Percentiles rank a stretch among this genome's conserved stretches.
These are phyloP conservation scores for Borovskyia barvae DNA, from an alignment of 208 protist genomes.

Conservation along the genomic window DNA sequence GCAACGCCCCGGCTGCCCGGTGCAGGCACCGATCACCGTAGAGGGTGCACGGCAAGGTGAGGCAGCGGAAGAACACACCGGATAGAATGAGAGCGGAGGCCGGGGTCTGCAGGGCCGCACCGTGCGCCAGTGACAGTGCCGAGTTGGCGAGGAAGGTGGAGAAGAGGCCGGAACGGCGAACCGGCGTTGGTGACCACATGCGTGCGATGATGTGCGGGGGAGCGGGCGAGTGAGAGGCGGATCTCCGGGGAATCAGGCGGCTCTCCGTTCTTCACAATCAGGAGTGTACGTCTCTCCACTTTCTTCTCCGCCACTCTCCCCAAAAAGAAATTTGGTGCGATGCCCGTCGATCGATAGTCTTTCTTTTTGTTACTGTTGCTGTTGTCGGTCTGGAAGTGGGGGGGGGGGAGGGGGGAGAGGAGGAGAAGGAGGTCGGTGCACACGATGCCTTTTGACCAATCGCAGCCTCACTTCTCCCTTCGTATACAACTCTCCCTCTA, in stretches of 20 bases:
- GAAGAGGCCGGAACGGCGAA: constrained; percentile 45
- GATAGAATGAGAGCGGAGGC: constrained; percentile 50
- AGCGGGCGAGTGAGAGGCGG: too few species aligned
- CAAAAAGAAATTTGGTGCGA: too few species aligned
- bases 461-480: too few species aligned
- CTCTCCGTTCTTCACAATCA: too few species aligned
- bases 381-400: background rate
- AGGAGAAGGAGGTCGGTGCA: too few species aligned
- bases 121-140: constrained; percentile 43
- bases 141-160: constrained; percentile 56
- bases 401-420: too few species aligned
- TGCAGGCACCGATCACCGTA: constrained; percentile 84
- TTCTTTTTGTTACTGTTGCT: background rate
- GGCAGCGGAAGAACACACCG: constrained; percentile 49
- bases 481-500: too few species aligned
- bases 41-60: constrained; percentile 53
- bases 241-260: too few species aligned
- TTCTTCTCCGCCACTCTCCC: too few species aligned
- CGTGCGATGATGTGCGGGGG: background rate
- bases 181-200: constrained; percentile 37
- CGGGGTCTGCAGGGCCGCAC: constrained; percentile 33
- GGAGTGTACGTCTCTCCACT: too few species aligned
- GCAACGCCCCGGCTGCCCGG: constrained; percentile 53
- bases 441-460: too few species aligned
- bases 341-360: too few species aligned